A percentile compares a stretch with the other conserved stretches of the same genome.
These are phyloP conservation scores for Rhizomucor pusillus DNA, from an alignment of 371 early-diverging fungal genomes.

Conservation along the genomic window DNA sequence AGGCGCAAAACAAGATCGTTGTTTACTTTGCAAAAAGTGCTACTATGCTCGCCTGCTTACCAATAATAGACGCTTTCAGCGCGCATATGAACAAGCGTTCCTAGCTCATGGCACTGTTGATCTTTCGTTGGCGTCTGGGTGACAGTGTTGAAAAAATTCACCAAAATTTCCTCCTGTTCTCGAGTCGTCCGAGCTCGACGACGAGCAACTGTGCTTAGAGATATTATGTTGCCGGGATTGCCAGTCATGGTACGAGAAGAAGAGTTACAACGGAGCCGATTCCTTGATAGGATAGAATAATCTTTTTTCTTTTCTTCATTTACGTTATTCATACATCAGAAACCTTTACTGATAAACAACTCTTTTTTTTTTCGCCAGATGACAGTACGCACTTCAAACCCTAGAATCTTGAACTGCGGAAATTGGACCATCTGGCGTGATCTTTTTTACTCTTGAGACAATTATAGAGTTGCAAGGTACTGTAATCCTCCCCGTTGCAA, in stretches of 20 bases:
- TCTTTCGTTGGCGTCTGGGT: constrained; percentile 19
- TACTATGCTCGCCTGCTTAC: constrained; percentile 10
- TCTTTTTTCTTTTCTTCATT: constrained; percentile 2
- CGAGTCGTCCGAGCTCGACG: constrained; percentile 5
- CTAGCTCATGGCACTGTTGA: constrained; percentile 7
- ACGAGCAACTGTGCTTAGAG: neutral
- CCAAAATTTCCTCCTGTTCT: constrained; percentile 1
- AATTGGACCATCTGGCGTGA: no score
- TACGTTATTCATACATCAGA: neutral
- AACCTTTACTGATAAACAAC: constrained; percentile 3
- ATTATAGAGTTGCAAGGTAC: neutral
- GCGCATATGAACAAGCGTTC: constrained; percentile 10
- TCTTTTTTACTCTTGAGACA: no score
- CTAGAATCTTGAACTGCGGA: no score
- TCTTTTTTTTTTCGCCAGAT: no score
- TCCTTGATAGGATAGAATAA: neutral
- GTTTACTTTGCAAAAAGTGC: no score
- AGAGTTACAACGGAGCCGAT: no score
- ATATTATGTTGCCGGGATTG: neutral
- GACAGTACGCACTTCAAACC: no score
- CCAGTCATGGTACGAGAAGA: neutral
- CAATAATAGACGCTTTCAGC: constrained; percentile 28
- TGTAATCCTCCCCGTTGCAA: constrained; percentile 2
- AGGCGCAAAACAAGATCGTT: neutral
- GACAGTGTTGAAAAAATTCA: constrained; percentile 6